A percentile compares a stretch with the other conserved stretches of the same genome.
phyloP scores from a whole-genome alignment of 768 basidiomycete genomes.

The Lactarius quietus region DNA sequence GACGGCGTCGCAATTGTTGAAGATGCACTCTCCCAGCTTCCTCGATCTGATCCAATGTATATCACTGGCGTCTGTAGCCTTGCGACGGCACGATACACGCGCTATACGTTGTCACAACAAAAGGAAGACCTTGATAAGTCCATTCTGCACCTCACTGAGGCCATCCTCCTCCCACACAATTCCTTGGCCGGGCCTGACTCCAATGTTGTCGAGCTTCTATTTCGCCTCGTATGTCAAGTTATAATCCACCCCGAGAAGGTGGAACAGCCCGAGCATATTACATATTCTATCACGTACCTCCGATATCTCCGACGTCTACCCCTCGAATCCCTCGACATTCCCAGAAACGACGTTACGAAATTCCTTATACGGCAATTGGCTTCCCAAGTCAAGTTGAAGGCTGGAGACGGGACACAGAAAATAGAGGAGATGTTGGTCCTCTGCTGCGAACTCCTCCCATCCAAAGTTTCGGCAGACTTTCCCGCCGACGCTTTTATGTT shows the following conservation, averaged over 20 bases:
- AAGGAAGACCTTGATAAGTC: not conserved
- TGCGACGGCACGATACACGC: not conserved
- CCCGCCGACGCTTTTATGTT: not conserved
- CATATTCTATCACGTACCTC: not conserved
- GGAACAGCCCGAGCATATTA: not conserved
- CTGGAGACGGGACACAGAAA: not conserved
- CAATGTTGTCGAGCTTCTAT: not conserved
- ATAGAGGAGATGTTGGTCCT: not conserved
- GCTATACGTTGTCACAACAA: not conserved
- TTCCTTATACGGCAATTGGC: not conserved
- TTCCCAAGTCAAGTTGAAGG: not conserved
- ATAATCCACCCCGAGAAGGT: rapidly evolving
- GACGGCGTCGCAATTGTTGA: not conserved
- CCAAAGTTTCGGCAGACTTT: not conserved
- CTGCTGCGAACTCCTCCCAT: not conserved
- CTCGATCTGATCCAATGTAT: not conserved
- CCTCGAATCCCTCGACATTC: not conserved
- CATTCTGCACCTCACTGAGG: not conserved
- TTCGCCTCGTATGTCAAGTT: not conserved
- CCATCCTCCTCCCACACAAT: not conserved
- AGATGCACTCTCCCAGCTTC: not conserved
- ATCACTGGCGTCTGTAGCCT: not conserved
- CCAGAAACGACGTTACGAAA: not conserved
- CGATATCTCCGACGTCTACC: not conserved
- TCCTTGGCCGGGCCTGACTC: not conserved